A percentile compares a stretch with the other conserved stretches of the same genome.
These are phyloP conservation scores for Penicillium thymicola DNA, from an alignment of 2,329 filamentous ascomycete genomes.

Conservation along the genomic window DNA sequence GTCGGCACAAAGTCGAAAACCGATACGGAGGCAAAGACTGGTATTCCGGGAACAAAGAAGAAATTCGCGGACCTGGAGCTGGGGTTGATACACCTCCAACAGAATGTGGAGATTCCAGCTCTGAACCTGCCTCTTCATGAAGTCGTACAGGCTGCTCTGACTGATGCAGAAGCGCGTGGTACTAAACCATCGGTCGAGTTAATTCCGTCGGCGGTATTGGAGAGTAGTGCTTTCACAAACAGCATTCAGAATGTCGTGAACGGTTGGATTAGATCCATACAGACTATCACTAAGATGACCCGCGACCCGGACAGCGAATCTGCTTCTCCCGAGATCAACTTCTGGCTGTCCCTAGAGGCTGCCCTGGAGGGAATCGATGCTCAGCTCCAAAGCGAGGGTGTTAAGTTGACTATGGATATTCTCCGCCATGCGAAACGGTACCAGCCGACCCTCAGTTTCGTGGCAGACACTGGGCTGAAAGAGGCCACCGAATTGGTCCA, in stretches of 20 bases:
- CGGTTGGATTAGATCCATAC: conserved; percentile 98
- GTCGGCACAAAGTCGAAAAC: conserved; percentile 68
- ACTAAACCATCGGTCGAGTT: conserved; percentile 72
- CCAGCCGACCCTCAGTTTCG: conserved; percentile 95
- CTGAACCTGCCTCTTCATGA: conserved; percentile 84
- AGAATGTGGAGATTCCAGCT: conserved; percentile 97
- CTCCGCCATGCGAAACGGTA: conserved; percentile 96
- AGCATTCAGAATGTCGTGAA: conserved; percentile 91
- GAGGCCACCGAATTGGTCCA: conserved; percentile 95
- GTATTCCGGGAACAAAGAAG: conserved; percentile 96
- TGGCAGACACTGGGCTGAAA: conserved; percentile 90
- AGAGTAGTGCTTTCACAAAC: conserved; percentile 90
- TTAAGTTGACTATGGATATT: conserved; percentile 87
- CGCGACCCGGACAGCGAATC: conserved; percentile 75
- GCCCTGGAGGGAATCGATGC: conserved; percentile 87
- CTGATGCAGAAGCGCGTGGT: conserved; percentile 67
- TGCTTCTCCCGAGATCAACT: conserved; percentile 96
- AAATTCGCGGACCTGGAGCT: conserved; percentile 91
- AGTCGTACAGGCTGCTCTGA: conserved; percentile 78
- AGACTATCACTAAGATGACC: conserved; percentile 90
- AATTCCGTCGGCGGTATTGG: conserved; percentile 70
- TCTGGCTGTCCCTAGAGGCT: conserved; percentile 97
- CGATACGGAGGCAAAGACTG: conserved; percentile 87
- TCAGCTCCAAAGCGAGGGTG: conserved; percentile 83
- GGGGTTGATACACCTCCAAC: conserved; percentile 84